Percentiles rank a stretch among this genome's conserved stretches.
Evolutionary conservation across 2,329 filamentous ascomycete species (phyloP).

Genomic region (Penicillium sumatraense): DNA sequence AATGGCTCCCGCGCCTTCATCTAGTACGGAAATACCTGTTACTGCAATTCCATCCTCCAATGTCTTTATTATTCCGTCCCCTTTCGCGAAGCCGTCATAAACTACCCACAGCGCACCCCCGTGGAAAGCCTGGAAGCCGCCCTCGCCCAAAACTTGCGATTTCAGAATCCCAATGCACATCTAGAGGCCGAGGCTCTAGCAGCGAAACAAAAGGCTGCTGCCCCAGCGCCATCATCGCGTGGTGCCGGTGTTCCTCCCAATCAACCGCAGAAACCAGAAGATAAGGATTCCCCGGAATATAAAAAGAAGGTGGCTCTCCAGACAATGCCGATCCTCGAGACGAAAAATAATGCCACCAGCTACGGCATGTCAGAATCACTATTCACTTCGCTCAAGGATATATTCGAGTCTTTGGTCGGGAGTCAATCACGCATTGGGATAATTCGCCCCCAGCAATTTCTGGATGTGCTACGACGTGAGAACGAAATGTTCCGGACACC

Average conservation of each 20-base stretch:
- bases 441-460: slow-evolving; percentile 86
- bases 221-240: slow-evolving; percentile 37
- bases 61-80: slow-evolving; percentile 93
- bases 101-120: slow-evolving; percentile 77
- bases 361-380: slow-evolving; percentile 95
- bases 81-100: slow-evolving; percentile 92
- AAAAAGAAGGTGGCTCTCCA: slow-evolving; percentile 96
- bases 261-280: slow-evolving; percentile 73
- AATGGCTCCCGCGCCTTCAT: slow-evolving; percentile 12
- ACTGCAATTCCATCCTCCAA: slow-evolving; percentile 98
- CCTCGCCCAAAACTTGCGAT: slow-evolving; percentile 53
- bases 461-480: slow-evolving; percentile 90
- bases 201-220: slow-evolving; percentile 50
- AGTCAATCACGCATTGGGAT: slow-evolving; percentile 84
- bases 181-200: slow-evolving; percentile 55
- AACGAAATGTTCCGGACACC: slow-evolving; percentile 97
- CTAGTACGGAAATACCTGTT: slow-evolving; percentile 97
- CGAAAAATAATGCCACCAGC: slow-evolving; percentile 77
- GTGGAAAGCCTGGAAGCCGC: slow-evolving; percentile 69
- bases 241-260: slow-evolving; percentile 60
- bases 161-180: slow-evolving; percentile 63
- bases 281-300: slow-evolving; percentile 94
- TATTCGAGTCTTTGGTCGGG: slow-evolving; percentile 87
- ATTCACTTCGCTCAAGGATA: slow-evolving; percentile 93
- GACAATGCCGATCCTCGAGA: slow-evolving; percentile 82